Evolutionary conservation across 495 filamentous ascomycete genomes (phyloP).

Genomic region (Hypoxylon cercidicola): DNA sequence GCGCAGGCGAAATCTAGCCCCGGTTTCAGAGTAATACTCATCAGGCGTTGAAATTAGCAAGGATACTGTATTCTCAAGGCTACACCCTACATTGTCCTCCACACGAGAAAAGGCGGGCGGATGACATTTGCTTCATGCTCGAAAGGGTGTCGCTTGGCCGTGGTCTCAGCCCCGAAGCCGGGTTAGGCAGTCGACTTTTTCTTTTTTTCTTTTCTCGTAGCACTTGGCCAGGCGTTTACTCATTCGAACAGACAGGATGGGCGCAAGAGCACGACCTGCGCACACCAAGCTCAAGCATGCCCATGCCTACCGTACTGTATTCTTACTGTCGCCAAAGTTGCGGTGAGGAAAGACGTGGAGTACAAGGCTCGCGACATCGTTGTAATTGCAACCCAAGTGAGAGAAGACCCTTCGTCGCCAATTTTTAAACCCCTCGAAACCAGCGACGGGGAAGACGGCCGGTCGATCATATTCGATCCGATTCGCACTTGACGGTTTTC

Average conservation of each 20-base stretch:
- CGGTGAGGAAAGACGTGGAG: slow-evolving; percentile 34
- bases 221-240: slow-evolving; percentile 12
- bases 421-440: slow-evolving; percentile 30
- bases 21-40: slow-evolving; percentile 36
- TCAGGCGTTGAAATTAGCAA: slow-evolving; percentile 18
- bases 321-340: slow-evolving; percentile 33
- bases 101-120: slow-evolving; percentile 14
- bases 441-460: slow-evolving; percentile 29
- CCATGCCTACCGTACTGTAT: slow-evolving; percentile 18
- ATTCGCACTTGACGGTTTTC: slow-evolving; percentile 38
- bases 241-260: slow-evolving; percentile 18
- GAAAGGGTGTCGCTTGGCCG: slow-evolving; percentile 18
- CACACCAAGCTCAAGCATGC: slow-evolving; percentile 14
- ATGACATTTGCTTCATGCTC: slow-evolving; percentile 14
- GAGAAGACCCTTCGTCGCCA: slow-evolving; percentile 7
- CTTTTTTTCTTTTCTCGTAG: slow-evolving; percentile 2
- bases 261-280: slow-evolving; percentile 36
- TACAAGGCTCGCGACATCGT: slow-evolving; percentile 35
- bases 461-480: slow-evolving; percentile 41
- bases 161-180: slow-evolving; percentile 27
- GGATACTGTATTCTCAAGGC: slow-evolving; percentile 17
- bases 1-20: slow-evolving; percentile 16
- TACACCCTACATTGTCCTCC: slow-evolving; percentile 34
- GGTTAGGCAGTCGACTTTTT: slow-evolving; percentile 10
- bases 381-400: slow-evolving; percentile 33